Evolutionary conservation across 177 flowering plant species (phyloP).

Genomic region (Vitis hybrid): DNA sequence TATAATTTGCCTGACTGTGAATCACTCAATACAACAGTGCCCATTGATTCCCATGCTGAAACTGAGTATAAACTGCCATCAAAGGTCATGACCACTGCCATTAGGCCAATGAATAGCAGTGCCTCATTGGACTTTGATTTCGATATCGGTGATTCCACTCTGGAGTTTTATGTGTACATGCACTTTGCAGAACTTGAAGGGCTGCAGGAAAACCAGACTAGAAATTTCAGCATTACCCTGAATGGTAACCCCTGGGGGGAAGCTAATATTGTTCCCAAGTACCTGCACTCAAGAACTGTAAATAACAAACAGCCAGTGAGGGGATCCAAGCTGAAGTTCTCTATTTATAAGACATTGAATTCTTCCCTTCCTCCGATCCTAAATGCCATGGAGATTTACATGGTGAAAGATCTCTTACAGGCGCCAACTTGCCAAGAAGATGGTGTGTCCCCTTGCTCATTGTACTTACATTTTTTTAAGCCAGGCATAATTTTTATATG

Average conservation of each 20-base stretch:
- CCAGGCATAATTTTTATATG: no score
- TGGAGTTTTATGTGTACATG: slow-evolving; percentile 15
- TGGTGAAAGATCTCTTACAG: not conserved
- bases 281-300: slow-evolving; percentile 1
- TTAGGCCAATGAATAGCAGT: slow-evolving; percentile 11
- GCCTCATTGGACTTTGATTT: slow-evolving; percentile 11
- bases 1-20: slow-evolving; percentile 3
- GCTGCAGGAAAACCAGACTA: slow-evolving; percentile 12
- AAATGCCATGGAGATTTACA: slow-evolving; percentile 28
- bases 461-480: not conserved
- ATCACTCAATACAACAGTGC: not conserved
- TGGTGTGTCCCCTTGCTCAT: not conserved
- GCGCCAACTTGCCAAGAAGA: slow-evolving; percentile 10
- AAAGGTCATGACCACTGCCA: slow-evolving; percentile 28
- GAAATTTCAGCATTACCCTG: slow-evolving; percentile 26
- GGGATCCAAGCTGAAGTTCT: slow-evolving; percentile 9
- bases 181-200: slow-evolving; percentile 29
- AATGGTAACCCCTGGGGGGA: slow-evolving; percentile 9
- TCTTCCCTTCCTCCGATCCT: slow-evolving; percentile 30
- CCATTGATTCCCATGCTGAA: not conserved
- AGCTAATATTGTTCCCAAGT: slow-evolving; percentile 6
- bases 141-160: not conserved
- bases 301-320: slow-evolving; percentile 2
- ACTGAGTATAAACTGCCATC: slow-evolving; percentile 21
- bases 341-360: slow-evolving; percentile 7